Evolutionary conservation across 257 asterid genomes (phyloP).

Genomic region (Dorcoceras hygrometricum): DNA sequence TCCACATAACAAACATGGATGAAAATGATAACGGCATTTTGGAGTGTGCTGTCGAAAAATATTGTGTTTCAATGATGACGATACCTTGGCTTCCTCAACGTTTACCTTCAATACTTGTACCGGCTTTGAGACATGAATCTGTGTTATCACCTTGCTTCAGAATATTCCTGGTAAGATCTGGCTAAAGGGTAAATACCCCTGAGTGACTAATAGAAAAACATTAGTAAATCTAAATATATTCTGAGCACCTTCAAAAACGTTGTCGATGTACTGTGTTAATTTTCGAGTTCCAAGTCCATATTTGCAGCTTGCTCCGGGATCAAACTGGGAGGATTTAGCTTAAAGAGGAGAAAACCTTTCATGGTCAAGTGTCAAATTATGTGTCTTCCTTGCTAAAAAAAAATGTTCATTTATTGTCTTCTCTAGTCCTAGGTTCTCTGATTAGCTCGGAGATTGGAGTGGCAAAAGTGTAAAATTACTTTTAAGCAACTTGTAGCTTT

Average conservation of each 20-base stretch:
- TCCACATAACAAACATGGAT: conserved; percentile 48
- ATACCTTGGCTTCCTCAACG: conserved; percentile 90
- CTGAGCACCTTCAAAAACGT: too few species aligned
- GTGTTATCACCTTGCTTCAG: conserved; percentile 78
- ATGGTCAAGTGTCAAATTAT: conserved; percentile 14
- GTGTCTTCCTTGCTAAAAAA: neutral
- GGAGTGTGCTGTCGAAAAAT: conserved; percentile 63
- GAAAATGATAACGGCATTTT: conserved; percentile 35
- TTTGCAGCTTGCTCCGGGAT: conserved; percentile 70
- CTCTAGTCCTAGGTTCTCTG: conserved; percentile 1
- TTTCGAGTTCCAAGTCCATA: conserved; percentile 74
- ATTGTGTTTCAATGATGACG: conserved; percentile 65
- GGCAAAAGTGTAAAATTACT: conserved; percentile 18
- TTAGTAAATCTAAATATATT: too few species aligned
- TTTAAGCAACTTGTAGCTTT: conserved; percentile 21
- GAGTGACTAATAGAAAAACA: too few species aligned
- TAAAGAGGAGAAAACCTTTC: conserved; percentile 17
- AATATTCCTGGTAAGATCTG: conserved; percentile 71
- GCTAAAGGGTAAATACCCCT: conserved; percentile 9
- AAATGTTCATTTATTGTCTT: conserved; percentile 4
- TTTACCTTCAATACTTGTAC: conserved; percentile 71
- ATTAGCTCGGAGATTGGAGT: conserved; percentile 14
- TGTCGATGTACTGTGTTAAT: neutral
- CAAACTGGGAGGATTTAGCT: conserved; percentile 66
- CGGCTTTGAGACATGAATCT: conserved; percentile 84